These are phyloP conservation scores for Cadophora sp. DNA, from an alignment of 2,329 filamentous ascomycete genomes.

Conservation along the genomic window DNA sequence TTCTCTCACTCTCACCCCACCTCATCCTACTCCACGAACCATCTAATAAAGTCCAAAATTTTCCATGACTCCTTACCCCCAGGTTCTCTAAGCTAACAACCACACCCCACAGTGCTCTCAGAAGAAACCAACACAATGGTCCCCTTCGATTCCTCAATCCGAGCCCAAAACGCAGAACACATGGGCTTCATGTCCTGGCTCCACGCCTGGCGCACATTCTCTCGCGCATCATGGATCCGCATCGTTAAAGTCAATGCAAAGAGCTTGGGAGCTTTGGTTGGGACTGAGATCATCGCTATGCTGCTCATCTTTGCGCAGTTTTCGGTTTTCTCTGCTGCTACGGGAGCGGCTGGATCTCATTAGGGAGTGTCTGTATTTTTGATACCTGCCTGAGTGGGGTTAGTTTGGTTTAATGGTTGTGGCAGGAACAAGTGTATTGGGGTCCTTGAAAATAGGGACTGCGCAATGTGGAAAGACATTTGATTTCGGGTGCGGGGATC, in stretches of 20 bases:
- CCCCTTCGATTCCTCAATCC: slow-evolving; percentile 12
- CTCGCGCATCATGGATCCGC: slow-evolving; percentile 14
- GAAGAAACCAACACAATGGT: slow-evolving; percentile 9
- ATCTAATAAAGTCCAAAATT: background rate
- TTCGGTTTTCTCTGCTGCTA: background rate
- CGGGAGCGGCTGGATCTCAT: background rate
- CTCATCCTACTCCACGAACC: too few relatives aligned
- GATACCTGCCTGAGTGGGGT: too few relatives aligned
- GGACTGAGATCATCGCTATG: background rate
- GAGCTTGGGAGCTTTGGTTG: background rate
- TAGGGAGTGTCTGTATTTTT: too few relatives aligned
- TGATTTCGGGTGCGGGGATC: too few relatives aligned
- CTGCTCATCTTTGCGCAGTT: background rate
- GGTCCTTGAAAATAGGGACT: too few relatives aligned
- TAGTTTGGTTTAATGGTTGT: too few relatives aligned
- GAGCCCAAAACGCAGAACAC: background rate
- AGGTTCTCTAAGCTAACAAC: background rate
- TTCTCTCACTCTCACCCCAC: background rate
- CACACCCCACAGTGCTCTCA: slow-evolving; percentile 3
- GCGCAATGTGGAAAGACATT: too few relatives aligned
- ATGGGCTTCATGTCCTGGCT: slow-evolving; percentile 14
- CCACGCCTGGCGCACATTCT: slow-evolving; percentile 5
- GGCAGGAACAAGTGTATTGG: too few relatives aligned
- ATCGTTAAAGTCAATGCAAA: slow-evolving; percentile 11
- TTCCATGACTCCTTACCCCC: background rate